Base-by-base conservation (phyloP, 2,329 filamentous ascomycete genomes). In the Aplosporella prunicola region DNA sequence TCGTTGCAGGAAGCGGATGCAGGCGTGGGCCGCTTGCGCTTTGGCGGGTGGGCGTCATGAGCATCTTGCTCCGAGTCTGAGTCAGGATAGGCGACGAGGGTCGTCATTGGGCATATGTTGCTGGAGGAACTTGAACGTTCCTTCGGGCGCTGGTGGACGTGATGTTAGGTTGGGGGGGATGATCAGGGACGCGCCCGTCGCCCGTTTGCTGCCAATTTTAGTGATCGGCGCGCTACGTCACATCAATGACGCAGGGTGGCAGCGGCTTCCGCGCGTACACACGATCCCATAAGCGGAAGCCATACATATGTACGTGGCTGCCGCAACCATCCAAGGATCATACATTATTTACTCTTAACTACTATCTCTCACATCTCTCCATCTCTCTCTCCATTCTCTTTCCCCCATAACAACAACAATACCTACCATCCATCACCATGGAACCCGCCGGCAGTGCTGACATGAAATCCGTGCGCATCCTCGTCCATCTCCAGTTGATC, bases 51-150 rank as follows among this genome's bases (percentile, higher is more conserved):
- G 22, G 14, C 25, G n/a, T 17, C 24, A 14, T 43, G 42, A 27
- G 46, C 43, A 37, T 54, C 42, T 30, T 50, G 50, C 47, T 69
- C 60, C 44, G 57, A 55, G 43, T 65, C 57, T 20, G 69, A 75
- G 39, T 71, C 71, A 11, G 75, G 70, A 55, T 87, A 86, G 48
- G 76, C 69, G 45, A 84, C 79, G 22, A 84, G 66, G 39, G 67
- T 63, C 36, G 22, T 32, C 24, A 16, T 15, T n/a, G n/a, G n/a
- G n/a, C n/a, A n/a, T n/a, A n/a, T n/a, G n/a, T n/a, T n/a, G n/a
- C n/a, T n/a, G n/a, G n/a, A n/a, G n/a, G n/a, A n/a, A n/a, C n/a
- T n/a, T n/a, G n/a, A n/a, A n/a, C n/a, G n/a, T n/a, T n/a, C 77
- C 81, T 80, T 37, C 9, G 9, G 13, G 10, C 20, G 32, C 10